Percentiles rank a stretch among this genome's conserved stretches.
Evolutionary conservation across 2,329 filamentous ascomycete species (phyloP).

Genomic region (Trichoderma oligosporum): DNA sequence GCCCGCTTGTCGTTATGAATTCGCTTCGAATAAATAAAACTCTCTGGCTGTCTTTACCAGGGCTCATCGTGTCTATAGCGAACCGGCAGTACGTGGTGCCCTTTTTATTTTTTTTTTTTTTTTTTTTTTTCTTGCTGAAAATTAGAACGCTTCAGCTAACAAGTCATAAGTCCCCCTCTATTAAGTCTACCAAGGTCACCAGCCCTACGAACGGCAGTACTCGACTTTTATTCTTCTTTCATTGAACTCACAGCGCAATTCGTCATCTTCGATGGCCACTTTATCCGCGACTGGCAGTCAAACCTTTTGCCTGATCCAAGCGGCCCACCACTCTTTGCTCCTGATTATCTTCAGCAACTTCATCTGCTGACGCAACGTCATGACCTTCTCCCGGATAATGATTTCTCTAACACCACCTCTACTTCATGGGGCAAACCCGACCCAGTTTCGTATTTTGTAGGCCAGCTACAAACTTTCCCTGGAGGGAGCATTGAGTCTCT

Average conservation of each 20-base stretch:
- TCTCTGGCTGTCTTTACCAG: conserved; percentile 53
- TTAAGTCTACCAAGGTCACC: conserved; percentile 25
- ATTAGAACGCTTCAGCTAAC: neutral
- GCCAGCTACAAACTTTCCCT: conserved; percentile 40
- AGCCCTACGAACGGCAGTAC: conserved; percentile 31
- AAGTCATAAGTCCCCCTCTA: conserved; percentile 27
- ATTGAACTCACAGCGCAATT: conserved; percentile 52
- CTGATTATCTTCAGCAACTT: conserved; percentile 45
- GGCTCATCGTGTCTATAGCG: conserved; percentile 39
- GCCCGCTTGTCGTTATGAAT: conserved; percentile 37
- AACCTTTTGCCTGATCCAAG: conserved; percentile 16
- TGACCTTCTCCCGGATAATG: conserved; percentile 19
- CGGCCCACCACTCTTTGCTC: conserved; percentile 28
- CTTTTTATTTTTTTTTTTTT: neutral
- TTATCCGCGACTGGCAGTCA: conserved; percentile 23
- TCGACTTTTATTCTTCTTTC: conserved; percentile 39
- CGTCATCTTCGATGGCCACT: conserved; percentile 44
- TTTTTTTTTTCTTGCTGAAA: neutral
- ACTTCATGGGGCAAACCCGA: conserved; percentile 21
- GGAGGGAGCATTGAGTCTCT: conserved; percentile 44
- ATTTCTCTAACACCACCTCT: conserved; percentile 19
- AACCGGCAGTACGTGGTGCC: conserved; percentile 41
- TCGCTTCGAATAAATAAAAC: conserved; percentile 42
- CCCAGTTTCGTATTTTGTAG: conserved; percentile 37
- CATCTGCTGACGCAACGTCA: conserved; percentile 27